Conservation (phyloP, 2,329 filamentous ascomycete genomes). For the Sodiomyces alkalinus region DNA sequence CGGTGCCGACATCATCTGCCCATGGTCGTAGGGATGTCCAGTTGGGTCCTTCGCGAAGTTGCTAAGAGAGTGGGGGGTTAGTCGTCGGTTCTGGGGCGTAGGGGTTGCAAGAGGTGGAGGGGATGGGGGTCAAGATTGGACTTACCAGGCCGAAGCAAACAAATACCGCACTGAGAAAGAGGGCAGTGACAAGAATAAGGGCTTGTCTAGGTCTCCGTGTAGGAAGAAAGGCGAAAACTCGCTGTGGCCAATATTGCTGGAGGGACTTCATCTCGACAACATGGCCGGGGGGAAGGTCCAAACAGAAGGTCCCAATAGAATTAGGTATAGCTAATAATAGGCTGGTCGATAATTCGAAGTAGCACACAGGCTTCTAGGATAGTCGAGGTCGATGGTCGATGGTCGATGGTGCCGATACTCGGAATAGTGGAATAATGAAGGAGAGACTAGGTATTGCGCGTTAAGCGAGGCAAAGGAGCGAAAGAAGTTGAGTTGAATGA, state of each 20-base stretch:
- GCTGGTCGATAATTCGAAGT: too few relatives aligned
- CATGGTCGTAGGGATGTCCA: conserved; percentile 1
- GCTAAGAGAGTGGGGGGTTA: neutral
- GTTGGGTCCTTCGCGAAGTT: neutral
- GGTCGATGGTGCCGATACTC: too few relatives aligned
- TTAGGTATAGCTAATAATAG: too few relatives aligned
- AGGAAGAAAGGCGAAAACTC: neutral
- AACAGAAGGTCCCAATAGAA: too few relatives aligned
- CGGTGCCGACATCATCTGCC: neutral
- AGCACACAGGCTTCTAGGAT: too few relatives aligned
- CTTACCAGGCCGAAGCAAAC: conserved; percentile 1
- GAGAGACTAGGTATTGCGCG: too few relatives aligned
- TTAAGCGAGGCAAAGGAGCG: too few relatives aligned
- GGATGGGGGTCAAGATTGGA: neutral
- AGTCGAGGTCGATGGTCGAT: too few relatives aligned
- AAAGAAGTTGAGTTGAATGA: too few relatives aligned
- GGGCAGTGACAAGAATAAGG: neutral
- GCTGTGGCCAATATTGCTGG: neutral
- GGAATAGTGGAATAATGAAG: too few relatives aligned
- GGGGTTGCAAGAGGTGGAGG: neutral
- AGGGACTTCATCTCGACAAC: neutral
- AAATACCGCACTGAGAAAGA: neutral
- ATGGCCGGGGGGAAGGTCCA: too few relatives aligned
- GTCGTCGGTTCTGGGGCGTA: neutral
- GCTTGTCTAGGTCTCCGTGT: neutral